phyloP scores from a whole-genome alignment of 352 stramenopile genomes.

The Pilasporangium apinafurcum region DNA sequence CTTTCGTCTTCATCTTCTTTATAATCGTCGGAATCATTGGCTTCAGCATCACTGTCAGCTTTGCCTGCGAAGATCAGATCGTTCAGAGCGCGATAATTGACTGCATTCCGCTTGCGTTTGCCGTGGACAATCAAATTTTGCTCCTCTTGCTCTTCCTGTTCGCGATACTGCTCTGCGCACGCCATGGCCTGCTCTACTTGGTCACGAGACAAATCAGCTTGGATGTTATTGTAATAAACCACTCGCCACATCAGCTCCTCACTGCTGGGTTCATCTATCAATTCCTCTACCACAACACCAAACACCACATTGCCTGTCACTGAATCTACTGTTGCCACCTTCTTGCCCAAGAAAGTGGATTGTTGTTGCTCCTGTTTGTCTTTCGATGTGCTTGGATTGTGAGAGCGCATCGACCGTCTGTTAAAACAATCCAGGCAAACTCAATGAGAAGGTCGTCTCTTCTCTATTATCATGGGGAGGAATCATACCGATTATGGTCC shows the following conservation, averaged over 20 bases:
- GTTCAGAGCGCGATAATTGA: conserved; percentile 82
- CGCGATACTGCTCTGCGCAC: conserved; percentile 14
- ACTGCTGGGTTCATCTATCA: not conserved
- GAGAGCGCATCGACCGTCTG: conserved; percentile 23
- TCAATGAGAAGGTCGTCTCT: too few relatives aligned
- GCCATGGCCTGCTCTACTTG: conserved; percentile 25
- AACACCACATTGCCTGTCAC: conserved; percentile 25
- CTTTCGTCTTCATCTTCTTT: conserved; percentile 13
- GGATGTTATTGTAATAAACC: conserved; percentile 48
- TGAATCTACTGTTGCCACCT: conserved; percentile 26
- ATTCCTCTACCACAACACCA: conserved; percentile 41
- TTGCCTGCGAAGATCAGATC: conserved; percentile 68
- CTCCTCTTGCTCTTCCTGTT: conserved; percentile 16
- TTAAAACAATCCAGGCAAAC: not conserved
- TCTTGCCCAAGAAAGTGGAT: conserved; percentile 20
- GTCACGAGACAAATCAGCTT: conserved; percentile 21
- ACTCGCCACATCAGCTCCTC: conserved; percentile 33
- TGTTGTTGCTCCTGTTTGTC: not conserved
- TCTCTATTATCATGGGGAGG: too few relatives aligned
- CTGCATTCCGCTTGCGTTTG: conserved; percentile 72
- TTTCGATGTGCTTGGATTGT: not conserved
- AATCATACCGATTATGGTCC: conserved; percentile 37
- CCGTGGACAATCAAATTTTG: conserved; percentile 43
- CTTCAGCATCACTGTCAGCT: conserved; percentile 48
- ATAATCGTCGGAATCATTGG: conserved; percentile 23